These are phyloP conservation scores for Naematelia aurantialba DNA, from an alignment of 768 basidiomycete species.

Conservation along the genomic window DNA sequence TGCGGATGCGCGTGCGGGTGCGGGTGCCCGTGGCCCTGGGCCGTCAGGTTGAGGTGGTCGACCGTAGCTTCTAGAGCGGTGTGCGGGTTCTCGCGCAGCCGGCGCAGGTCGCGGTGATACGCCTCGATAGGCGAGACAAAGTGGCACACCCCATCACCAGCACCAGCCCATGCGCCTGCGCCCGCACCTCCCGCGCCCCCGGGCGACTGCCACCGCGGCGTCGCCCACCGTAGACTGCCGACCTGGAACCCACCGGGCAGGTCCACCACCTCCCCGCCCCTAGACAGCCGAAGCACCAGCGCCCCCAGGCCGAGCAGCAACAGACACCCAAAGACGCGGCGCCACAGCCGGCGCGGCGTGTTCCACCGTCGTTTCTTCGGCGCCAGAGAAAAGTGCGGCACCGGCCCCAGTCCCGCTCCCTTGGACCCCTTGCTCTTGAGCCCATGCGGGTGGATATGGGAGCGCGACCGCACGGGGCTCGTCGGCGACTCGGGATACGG, in stretches of 20 bases:
- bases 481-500: constrained; percentile 6
- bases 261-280: no score
- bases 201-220: no score
- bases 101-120: constrained; percentile 39
- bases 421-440: background rate
- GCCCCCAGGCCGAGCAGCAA: background rate
- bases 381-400: background rate
- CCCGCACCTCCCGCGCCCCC: background rate
- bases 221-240: constrained; percentile 2
- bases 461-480: background rate
- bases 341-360: background rate
- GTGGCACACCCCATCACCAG: constrained; percentile 28
- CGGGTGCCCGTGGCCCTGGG: no score
- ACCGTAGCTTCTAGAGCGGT: background rate
- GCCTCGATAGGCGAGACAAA: constrained; percentile 46
- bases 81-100: constrained; percentile 20
- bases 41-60: background rate
- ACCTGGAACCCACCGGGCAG: constrained; percentile 1
- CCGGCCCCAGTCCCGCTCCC: background rate
- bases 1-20: constrained; percentile 6
- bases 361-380: background rate
- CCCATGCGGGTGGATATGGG: background rate
- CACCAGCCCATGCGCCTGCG: background rate
- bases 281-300: background rate
- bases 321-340: background rate